These are phyloP conservation scores for Xylaria longipes DNA, from an alignment of 495 filamentous ascomycete genomes.

Conservation along the genomic window DNA sequence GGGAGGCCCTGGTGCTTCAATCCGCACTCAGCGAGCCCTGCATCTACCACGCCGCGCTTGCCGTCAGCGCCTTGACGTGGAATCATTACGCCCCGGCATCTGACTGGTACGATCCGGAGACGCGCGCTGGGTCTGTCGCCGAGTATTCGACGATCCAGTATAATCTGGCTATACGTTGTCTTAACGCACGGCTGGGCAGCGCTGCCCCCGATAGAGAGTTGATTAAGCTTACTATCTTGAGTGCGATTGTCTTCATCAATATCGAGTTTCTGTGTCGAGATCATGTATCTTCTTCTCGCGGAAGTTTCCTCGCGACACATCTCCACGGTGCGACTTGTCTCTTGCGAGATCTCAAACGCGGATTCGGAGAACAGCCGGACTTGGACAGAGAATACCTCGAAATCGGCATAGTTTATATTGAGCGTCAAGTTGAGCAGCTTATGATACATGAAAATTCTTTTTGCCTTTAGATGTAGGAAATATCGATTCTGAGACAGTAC, in stretches of 20 bases:
- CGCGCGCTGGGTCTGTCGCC: not conserved
- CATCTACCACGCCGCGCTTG: constrained; percentile 34
- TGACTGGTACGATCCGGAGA: constrained; percentile 29
- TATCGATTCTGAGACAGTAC: not conserved
- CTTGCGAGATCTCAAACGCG: not conserved
- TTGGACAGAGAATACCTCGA: constrained; percentile 3
- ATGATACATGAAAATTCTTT: too few species aligned
- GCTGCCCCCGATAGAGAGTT: constrained; percentile 24
- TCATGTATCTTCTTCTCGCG: not conserved
- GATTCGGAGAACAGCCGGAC: not conserved
- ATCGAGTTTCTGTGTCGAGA: constrained; percentile 34
- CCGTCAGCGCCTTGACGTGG: constrained; percentile 32
- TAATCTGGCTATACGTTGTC: constrained; percentile 33
- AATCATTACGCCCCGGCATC: constrained; percentile 30
- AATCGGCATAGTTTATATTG: not conserved
- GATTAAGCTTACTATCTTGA: constrained; percentile 30
- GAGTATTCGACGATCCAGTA: constrained; percentile 34
- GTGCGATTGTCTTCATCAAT: constrained; percentile 33
- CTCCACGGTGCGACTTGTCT: constrained; percentile 12
- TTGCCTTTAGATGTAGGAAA: too few species aligned
- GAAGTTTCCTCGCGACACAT: not conserved
- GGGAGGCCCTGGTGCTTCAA: constrained; percentile 34
- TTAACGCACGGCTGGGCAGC: constrained; percentile 28
- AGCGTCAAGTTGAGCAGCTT: constrained; percentile 4
- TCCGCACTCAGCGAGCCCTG: constrained; percentile 29